Base-by-base conservation (phyloP, 2,329 filamentous ascomycete species). In the Erysiphe pulchra region DNA sequence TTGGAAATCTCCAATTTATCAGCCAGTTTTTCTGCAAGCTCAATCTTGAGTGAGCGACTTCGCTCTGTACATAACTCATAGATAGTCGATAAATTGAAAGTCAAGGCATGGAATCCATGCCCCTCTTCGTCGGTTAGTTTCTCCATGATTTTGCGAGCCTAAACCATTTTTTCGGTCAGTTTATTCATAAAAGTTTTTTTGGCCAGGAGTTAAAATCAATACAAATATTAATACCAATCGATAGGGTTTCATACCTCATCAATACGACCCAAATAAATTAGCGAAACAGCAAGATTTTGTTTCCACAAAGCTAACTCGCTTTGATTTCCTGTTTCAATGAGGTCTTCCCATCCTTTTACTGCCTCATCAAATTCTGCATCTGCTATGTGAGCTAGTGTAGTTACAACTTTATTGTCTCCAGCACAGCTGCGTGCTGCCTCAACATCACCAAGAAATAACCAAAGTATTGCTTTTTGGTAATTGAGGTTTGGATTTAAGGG, bases 51-150 rank as follows among this genome's bases (percentile, higher is more conserved):
- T 12, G 69, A 69, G 43, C 72, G 66, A 38, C 82, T 73, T 50
- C 72, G 70, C 54, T 95, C 86, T 0, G 81, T 86, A 57, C 81
- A 90, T 8, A 95, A 68, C 61, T 95, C 90, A 58, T 92, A 95
- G 54, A 93, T 73, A 0, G 87, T 95, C 11, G 77, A 75, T 12
- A 98, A 62, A 58, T 95, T 95, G 62, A 94, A 92, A 0, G 92
- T 71, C 2, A 93, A 63, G 0, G 81, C 81, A 50, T 81, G 77
- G 47, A 87, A 94, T 0, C 74, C 71, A 37, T 73, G 65, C 11
- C 42, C 24, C 9, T 18, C 38, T 10, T 34, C 40, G 30, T 37
- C 66, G 0, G 85, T 65, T 11, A 92, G 62, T 0, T 63, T 61
- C 54, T 87, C 78, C 2, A 94, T 64, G 1, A 81, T 61, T 12